Percentiles rank a stretch among this genome's conserved stretches.
These are phyloP conservation scores for Pseudotsuga menziesii DNA, from an alignment of 75 land plant species.

Conservation along the genomic window DNA sequence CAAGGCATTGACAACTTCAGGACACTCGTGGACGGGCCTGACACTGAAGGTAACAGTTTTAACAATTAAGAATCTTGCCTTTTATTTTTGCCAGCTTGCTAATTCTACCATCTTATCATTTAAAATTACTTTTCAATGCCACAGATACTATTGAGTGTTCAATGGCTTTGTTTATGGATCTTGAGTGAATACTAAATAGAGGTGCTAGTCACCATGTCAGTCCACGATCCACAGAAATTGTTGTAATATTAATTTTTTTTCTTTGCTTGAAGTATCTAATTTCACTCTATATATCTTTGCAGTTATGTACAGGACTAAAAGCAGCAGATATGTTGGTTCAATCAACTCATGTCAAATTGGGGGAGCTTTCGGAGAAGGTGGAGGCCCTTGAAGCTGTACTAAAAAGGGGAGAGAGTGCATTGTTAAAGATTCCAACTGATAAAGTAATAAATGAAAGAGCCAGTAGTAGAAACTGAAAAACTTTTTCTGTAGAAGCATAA, in stretches of 20 bases:
- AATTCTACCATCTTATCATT: neutral
- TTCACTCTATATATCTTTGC: neutral
- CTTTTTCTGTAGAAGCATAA: too few relatives aligned
- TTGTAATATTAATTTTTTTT: neutral
- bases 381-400: neutral
- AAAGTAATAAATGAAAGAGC: too few relatives aligned
- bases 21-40: constrained; percentile 8
- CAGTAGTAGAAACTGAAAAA: too few relatives aligned
- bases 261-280: constrained; percentile 3
- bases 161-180: neutral
- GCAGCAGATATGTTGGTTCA: constrained; percentile 14
- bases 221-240: neutral
- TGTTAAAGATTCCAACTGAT: neutral
- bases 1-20: constrained; percentile 8
- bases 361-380: constrained; percentile 4
- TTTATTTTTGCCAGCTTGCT: neutral
- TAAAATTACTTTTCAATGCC: neutral
- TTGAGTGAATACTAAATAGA: neutral
- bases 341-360: constrained; percentile 4
- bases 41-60: constrained; percentile 1
- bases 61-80: neutral
- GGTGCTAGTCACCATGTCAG: too few relatives aligned
- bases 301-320: constrained; percentile 9
- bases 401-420: constrained; percentile 4
- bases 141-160: neutral